A percentile compares a stretch with the other conserved stretches of the same genome.
phyloP scores from a whole-genome alignment of 176 grass and related monocot species.

The Aegilops umbellulata region DNA sequence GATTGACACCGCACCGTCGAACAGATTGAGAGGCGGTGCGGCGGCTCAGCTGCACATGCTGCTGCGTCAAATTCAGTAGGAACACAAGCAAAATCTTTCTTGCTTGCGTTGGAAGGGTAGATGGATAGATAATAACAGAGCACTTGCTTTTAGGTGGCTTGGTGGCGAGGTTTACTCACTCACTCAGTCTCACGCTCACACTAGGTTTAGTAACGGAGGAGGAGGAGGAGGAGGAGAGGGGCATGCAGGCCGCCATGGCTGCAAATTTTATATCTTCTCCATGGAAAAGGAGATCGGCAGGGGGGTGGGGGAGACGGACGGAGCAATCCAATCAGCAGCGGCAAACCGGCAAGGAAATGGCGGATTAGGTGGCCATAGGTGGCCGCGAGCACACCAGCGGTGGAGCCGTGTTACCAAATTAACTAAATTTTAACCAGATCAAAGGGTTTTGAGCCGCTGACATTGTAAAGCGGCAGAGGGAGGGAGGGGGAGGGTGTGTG shows the following conservation, averaged over 20 bases:
- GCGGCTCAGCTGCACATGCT: slow-evolving; percentile 15
- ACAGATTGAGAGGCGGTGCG: background rate
- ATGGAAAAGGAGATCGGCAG: background rate
- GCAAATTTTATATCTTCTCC: slow-evolving; percentile 35
- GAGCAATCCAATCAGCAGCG: slow-evolving; percentile 20
- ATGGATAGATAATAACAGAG: background rate
- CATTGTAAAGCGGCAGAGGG: slow-evolving; percentile 2
- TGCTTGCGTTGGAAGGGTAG: slow-evolving; percentile 42
- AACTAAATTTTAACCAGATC: background rate
- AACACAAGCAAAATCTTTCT: slow-evolving; percentile 32
- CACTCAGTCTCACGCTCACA: background rate
- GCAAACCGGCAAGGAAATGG: slow-evolving; percentile 40
- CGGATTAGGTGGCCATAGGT: slow-evolving; percentile 37
- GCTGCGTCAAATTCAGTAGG: slow-evolving; percentile 3
- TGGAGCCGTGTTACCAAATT: background rate
- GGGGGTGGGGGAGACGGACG: background rate
- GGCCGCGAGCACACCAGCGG: slow-evolving; percentile 19
- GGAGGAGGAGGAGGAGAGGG: background rate
- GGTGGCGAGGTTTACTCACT: slow-evolving; percentile 39
- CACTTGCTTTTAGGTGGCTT: slow-evolving; percentile 33
- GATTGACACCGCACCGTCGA: background rate
- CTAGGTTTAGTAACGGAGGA: slow-evolving; percentile 29
- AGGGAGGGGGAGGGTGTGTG: background rate
- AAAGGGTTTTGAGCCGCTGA: slow-evolving; percentile 29
- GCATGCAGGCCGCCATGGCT: background rate